Base-by-base conservation (phyloP, 768 basidiomycete genomes). In the Pulveroboletus sp. region DNA sequence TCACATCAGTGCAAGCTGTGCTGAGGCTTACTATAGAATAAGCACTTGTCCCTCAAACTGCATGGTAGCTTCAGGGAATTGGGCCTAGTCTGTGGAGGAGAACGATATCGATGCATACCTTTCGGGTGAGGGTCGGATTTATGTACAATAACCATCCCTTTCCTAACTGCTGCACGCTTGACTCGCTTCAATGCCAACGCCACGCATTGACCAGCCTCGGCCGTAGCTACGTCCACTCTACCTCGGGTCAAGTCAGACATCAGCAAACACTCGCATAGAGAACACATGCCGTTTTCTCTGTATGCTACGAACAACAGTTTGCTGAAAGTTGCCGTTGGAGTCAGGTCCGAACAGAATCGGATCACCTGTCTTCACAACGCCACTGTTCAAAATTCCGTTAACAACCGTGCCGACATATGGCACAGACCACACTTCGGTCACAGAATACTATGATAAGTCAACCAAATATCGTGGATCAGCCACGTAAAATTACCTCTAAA, bases 131-230 rank as follows among this genome's bases (percentile, higher is more conserved):
- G 71, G 10, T 95, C 93, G 2, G 82, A 79, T 67, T 85, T 90
- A 49, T 82, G 82, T 1, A 93, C 84, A 39, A 97, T 72, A 3
- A 96, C 90, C 94, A 95, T 94, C 11, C 94, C 95, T 69, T 97
- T 98, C 51, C 95, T 75, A 8, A 97, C 83, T 18, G 83, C 81
- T 8, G 82, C 78, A 47, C 90, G 74, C 47, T 86, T 78, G 51
- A 96, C 85, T 39, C 91, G 80, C 73, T 98, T 99, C 27, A 99
- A 70, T 4, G 95, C 96, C 47, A 96, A 74, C 8, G 90, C 89
- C 17, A 99, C 93, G 43, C 89, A 91, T 70, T 99, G 96, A 2
- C 96, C 96, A 6, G 96, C 96, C 60, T 97, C 94, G 0, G 91
- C 96, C 12, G 78, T 77, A 14, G 75, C 75, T 3, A 99, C 92